A percentile compares a stretch with the other conserved stretches of the same genome.
These are phyloP conservation scores for Leptographium wingfieldii DNA, from an alignment of 2,329 filamentous ascomycete genomes.

Conservation along the genomic window DNA sequence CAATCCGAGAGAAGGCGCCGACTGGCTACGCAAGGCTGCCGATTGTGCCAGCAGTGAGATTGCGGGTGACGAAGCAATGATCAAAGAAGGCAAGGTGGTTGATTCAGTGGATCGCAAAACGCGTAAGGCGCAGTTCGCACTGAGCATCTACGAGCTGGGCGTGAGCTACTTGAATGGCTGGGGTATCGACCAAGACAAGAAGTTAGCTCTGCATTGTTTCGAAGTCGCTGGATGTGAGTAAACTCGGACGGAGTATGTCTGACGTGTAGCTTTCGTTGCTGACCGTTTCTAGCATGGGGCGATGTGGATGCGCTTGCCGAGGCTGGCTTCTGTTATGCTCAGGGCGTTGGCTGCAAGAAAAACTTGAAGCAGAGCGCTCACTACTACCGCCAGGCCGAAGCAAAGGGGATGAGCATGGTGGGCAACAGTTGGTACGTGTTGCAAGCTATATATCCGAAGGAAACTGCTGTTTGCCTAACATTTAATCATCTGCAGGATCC, in stretches of 20 bases:
- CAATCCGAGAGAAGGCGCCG: constrained; percentile 78
- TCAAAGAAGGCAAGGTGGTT: constrained; percentile 47
- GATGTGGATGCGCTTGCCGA: constrained; percentile 90
- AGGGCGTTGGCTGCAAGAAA: constrained; percentile 90
- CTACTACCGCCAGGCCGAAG: constrained; percentile 81
- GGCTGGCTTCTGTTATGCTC: constrained; percentile 89
- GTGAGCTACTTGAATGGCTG: constrained; percentile 97
- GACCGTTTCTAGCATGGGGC: constrained; percentile 56
- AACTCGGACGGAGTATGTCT: background rate
- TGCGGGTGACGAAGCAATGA: constrained; percentile 62
- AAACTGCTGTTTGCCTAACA: background rate
- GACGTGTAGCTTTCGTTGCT: background rate
- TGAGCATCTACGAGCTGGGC: constrained; percentile 92
- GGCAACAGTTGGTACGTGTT: constrained; percentile 86
- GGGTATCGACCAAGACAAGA: constrained; percentile 89
- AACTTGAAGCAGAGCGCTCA: constrained; percentile 87
- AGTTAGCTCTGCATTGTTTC: constrained; percentile 79
- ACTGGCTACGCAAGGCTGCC: constrained; percentile 85
- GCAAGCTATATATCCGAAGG: background rate
- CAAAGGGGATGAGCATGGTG: constrained; percentile 92
- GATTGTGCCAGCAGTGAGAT: constrained; percentile 73
- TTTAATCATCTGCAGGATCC: constrained; percentile 53
- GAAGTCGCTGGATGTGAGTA: constrained; percentile 78
- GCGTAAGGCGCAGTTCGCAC: constrained; percentile 81
- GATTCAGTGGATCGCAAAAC: constrained; percentile 63